Evolutionary conservation across 176 grass and related monocot species (phyloP), one percentile per base, ranked within the genome.

Genomic region (Triticum turgidum): DNA sequence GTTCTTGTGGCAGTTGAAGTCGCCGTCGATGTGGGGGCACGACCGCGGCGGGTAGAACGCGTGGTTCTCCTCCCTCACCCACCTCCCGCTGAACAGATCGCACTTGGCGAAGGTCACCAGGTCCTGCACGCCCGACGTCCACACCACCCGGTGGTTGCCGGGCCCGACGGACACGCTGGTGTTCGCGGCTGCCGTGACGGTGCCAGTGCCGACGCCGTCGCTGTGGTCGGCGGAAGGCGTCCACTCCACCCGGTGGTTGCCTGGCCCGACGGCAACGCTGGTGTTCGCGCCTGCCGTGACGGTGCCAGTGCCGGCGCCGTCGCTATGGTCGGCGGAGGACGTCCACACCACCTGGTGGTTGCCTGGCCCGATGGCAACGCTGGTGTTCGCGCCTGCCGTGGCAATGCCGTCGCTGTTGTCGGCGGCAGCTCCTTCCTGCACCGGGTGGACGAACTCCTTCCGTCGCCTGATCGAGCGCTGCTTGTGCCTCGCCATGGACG

Each of bases 1-100:
- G 85, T 96, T 96, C 82, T 92, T 96, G 86, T 91, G 88, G 86
- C 94, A 99, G 84, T 96, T 92, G 86, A 93, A 99, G 86, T 92
- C 97, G 52, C 82, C 87, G 84, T 94, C 93, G 25, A 94, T 86
- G 83, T 84, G 84, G 1, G 84, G 52, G 76, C 93, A 98, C 15
- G 91, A 98, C 64, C 29, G 84, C 9, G 94, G 86, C 73, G 87
- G 89, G 83, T 91, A 96, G 74, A 90, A 87, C 13, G 83, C 71
- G 61, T 79, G 79, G 27, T 52, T 65, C 73, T 94, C 94, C 76
- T 96, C 97, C 86, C 84, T 89, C 80, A 94, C 92, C 97, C 97
- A 99, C 42, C 86, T 67, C 11, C 97, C 94, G 73, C 65, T 71
- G 78, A 91, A 96, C 82, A 96, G 82, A 64, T 98, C 92, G 63